A percentile compares a stretch with the other conserved stretches of the same genome.
phyloP scores from a whole-genome alignment of 331 rosid genomes.

The Pyrus hybrid region DNA sequence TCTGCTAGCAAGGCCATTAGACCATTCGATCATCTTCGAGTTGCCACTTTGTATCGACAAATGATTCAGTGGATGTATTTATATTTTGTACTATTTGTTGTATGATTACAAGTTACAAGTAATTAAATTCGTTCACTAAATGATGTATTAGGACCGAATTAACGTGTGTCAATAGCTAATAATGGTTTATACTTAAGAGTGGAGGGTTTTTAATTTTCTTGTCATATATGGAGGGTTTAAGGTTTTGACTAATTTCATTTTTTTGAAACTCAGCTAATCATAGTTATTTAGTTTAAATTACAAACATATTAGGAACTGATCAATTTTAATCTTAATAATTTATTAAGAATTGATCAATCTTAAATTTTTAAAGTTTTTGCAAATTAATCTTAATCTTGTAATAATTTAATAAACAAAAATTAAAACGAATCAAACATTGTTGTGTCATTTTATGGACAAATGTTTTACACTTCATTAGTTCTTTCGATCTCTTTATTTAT shows the following conservation, averaged over 20 bases:
- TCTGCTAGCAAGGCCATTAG: not conserved
- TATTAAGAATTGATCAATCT: not conserved
- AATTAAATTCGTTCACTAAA: not conserved
- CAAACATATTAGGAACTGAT: not conserved
- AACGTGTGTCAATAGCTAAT: not conserved
- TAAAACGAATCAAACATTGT: not conserved
- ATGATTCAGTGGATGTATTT: slow-evolving; percentile 6
- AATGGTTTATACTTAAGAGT: not conserved
- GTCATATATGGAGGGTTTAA: not conserved
- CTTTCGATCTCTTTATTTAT: no score
- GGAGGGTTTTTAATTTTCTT: not conserved
- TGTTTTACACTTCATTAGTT: no score
- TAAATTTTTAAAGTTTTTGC: not conserved
- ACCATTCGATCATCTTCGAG: slow-evolving; percentile 35
- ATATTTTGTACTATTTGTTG: not conserved
- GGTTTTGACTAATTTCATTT: not conserved
- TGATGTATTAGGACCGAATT: not conserved
- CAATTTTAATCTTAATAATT: no score
- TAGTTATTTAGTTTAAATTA: not conserved
- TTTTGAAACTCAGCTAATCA: not conserved
- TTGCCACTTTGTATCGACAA: slow-evolving; percentile 28
- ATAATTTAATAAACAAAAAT: no score
- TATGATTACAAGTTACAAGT: not conserved
- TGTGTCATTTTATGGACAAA: no score
- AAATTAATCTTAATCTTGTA: not conserved